Base-by-base conservation (phyloP, 2,329 filamentous ascomycete species). In the Thyridium curvatum region DNA sequence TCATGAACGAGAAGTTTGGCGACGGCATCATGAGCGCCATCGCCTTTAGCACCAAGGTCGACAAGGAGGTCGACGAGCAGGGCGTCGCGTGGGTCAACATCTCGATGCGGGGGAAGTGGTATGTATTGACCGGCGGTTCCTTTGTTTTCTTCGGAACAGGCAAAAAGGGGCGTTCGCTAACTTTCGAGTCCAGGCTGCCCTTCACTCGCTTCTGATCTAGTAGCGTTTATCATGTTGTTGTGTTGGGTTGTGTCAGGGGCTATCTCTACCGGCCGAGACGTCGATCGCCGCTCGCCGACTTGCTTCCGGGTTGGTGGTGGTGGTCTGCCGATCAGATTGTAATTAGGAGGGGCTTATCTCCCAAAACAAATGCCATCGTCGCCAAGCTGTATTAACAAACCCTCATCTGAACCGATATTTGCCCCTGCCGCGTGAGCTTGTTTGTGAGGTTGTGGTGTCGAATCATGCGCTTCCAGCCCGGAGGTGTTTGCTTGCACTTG, bases 1-100 rank as follows among this genome's bases (percentile, higher is more conserved):
- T 97, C 4, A 60, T 96, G 61, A 96, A 97, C 51, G 91, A 97
- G 74, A 96, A 96, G 72, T 89, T 88, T 56, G 85, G 85, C 0
- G 85, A 90, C 57, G 91, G 91, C 1, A 97, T 97, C 56, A 96
- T 97, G 91, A 94, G 88, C 57, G 91, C 90, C 1, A 95, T 96
- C 55, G 80, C 81, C 13, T 96, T 95, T 61, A 85, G 80, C 38
- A 94, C 88, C 0, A 88, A 88, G 56, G 85, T 97, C 3, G 88
- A 96, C 60, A 26, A 94, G 75, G 91, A 97, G 74, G 81, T 82
- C 2, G 91, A 96, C 59, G 79, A 84, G 44, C 77, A 86, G 52
- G 90, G 89, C 4, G 74, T 77, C 38, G 71, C 83, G 7, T 95
- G 88, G 88, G 88, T 84, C 4, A 80, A 89, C 50, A 94, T 95